Evolutionary conservation across 306 rosid genomes (phyloP).

Genomic region (Glycine soja): DNA sequence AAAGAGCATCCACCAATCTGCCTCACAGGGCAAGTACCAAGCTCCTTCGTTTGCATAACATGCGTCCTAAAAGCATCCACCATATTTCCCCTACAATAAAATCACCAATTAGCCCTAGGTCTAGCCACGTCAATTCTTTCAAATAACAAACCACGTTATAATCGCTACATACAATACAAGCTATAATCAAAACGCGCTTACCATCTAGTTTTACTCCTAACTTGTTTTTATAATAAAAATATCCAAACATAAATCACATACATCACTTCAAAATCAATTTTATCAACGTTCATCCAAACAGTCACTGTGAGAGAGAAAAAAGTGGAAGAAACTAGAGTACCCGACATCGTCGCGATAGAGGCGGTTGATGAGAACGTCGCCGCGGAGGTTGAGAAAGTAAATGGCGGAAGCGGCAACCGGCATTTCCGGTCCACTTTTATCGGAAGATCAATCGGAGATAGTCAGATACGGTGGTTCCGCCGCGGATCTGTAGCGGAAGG

Average conservation of each 20-base stretch:
- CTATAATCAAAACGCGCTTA: neutral
- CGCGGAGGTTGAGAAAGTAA: slow-evolving; percentile 89
- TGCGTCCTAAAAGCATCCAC: slow-evolving; percentile 91
- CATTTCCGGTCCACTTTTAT: slow-evolving; percentile 62
- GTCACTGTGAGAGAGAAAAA: neutral
- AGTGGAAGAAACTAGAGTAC: slow-evolving; percentile 43
- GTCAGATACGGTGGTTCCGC: neutral
- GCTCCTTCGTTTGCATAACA: slow-evolving; percentile 94
- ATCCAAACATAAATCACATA: no score
- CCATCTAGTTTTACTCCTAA: no score
- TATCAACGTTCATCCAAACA: no score
- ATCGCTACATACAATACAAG: neutral
- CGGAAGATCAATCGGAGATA: slow-evolving; percentile 7
- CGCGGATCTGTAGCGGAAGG: slow-evolving; percentile 40
- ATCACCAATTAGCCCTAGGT: slow-evolving; percentile 10
- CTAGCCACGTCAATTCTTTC: slow-evolving; percentile 9
- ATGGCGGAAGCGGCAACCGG: slow-evolving; percentile 96
- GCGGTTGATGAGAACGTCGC: slow-evolving; percentile 91
- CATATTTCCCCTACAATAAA: slow-evolving; percentile 80
- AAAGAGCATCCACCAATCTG: slow-evolving; percentile 93
- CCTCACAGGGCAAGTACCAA: slow-evolving; percentile 91
- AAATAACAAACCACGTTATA: neutral
- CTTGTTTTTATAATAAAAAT: no score
- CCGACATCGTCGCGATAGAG: slow-evolving; percentile 95
- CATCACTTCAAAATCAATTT: no score